Evolutionary conservation across 2,329 filamentous ascomycete genomes (phyloP), one percentile per base, ranked within the genome.

Genomic region (Didymellaceae sp.): DNA sequence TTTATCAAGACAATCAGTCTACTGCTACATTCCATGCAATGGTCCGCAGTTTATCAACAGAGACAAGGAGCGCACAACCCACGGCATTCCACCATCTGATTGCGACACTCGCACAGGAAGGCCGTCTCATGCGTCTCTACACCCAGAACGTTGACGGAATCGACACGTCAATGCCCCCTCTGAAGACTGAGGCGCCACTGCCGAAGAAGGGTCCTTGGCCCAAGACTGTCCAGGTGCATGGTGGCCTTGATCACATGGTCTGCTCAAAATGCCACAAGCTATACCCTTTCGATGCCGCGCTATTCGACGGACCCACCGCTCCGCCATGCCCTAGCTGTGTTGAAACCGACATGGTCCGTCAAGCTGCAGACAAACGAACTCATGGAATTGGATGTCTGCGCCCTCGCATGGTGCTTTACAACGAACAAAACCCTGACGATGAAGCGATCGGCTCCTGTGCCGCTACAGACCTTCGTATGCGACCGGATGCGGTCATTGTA

Each of bases 91-190:
- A 99, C 77, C 90, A 97, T 70, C 83, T 99, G 74, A 82, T 99
- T 33, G 94, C 94, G 38, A 93, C 91, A 3, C 80, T 99, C 17
- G 90, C 93, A 4, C 83, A 89, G 50, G 91, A 97, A 74, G 90
- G 88, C 33, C 89, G 94, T 16, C 77, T 99, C 18, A 79, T 97
- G 68, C 89, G 94, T 33, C 82, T 99, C 6, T 99, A 99, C 73
- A 93, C 90, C 2, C 94, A 99, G 70, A 99, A 99, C 63, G 93
- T 99, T 25, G 94, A 99, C 75, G 91, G 92, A 51, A 89, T 99
- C 59, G 94, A 99, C 65, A 94, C 90, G 0, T 84, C 86, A 6
- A 82, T 99, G 73, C 78, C 85, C 37, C 92, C 93, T 2, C 78
- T 99, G 7, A 81, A 83, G 20, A 97, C 94, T 0, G 82, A 83